Conservation (phyloP, 257 asterid species). For the Solanum bulbocastanum region DNA sequence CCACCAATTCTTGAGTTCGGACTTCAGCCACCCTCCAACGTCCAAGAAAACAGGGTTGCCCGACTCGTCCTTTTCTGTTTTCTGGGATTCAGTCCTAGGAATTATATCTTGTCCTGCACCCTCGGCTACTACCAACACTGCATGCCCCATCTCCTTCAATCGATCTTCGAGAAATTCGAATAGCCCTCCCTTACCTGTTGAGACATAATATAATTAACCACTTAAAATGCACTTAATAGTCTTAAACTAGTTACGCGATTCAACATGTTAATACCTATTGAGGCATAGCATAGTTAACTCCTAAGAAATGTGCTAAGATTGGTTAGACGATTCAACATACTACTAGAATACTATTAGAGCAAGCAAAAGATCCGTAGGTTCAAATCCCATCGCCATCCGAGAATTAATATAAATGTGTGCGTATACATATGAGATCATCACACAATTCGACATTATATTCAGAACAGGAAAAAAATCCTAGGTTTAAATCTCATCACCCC, state of each 20-base stretch:
- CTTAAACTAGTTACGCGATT: not conserved
- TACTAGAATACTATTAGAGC: not conserved
- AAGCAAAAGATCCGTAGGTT: not conserved
- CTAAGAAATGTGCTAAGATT: not conserved
- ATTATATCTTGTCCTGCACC: slow-evolving; percentile 75
- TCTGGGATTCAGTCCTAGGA: slow-evolving; percentile 27
- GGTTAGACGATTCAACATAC: not conserved
- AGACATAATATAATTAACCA: not conserved
- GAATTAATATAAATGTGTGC: not conserved
- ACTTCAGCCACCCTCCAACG: slow-evolving; percentile 70
- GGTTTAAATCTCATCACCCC: not conserved
- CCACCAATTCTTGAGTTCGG: slow-evolving; percentile 82
- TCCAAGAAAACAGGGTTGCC: slow-evolving; percentile 66
- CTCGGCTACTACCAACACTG: slow-evolving; percentile 64
- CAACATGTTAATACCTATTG: not conserved
- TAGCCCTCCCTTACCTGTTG: slow-evolving; percentile 35
- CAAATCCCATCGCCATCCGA: not conserved
- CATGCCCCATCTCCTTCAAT: slow-evolving; percentile 40
- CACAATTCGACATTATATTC: not conserved
- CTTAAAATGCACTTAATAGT: no score
- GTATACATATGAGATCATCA: not conserved
- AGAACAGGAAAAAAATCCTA: not conserved
- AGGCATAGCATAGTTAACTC: not conserved
- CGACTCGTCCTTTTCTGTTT: slow-evolving; percentile 52
- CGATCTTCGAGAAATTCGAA: slow-evolving; percentile 41